These are phyloP conservation scores for Naematelia encephala DNA, from an alignment of 768 basidiomycete species.

Conservation along the genomic window DNA sequence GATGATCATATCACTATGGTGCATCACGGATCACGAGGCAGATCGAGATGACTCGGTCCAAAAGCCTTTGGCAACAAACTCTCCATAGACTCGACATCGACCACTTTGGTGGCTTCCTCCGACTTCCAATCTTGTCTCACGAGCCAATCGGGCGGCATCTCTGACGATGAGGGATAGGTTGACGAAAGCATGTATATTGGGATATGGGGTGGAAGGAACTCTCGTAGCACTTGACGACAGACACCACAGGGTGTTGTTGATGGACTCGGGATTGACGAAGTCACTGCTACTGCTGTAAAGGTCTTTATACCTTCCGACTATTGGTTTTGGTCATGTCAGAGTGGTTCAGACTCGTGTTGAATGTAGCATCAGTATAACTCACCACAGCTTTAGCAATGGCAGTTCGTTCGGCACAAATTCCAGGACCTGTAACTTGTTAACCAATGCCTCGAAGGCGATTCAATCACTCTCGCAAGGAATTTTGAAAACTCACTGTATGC, in stretches of 20 bases:
- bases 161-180: conserved; percentile 20
- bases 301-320: conserved; percentile 6
- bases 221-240: conserved; percentile 71
- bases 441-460: no score
- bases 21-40: not conserved
- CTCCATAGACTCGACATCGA: conserved; percentile 59
- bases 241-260: conserved; percentile 84
- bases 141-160: conserved; percentile 58
- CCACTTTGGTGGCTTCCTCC: conserved; percentile 26
- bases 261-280: conserved; percentile 54
- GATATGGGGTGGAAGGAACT: conserved; percentile 53
- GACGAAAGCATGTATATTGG: conserved; percentile 50
- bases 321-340: not conserved
- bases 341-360: no score
- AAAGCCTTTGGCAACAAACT: conserved; percentile 80
- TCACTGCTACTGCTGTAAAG: conserved; percentile 15
- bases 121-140: conserved; percentile 54
- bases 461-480: not conserved
- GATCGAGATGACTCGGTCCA: conserved; percentile 65
- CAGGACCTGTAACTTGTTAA: conserved; percentile 60
- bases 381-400: conserved; percentile 93
- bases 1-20: no score
- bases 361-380: no score
- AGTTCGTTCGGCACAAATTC: conserved; percentile 92
- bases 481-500: conserved; percentile 65